phyloP scores from a whole-genome alignment of 306 rosid species.

The Luffa aegyptiaca region DNA sequence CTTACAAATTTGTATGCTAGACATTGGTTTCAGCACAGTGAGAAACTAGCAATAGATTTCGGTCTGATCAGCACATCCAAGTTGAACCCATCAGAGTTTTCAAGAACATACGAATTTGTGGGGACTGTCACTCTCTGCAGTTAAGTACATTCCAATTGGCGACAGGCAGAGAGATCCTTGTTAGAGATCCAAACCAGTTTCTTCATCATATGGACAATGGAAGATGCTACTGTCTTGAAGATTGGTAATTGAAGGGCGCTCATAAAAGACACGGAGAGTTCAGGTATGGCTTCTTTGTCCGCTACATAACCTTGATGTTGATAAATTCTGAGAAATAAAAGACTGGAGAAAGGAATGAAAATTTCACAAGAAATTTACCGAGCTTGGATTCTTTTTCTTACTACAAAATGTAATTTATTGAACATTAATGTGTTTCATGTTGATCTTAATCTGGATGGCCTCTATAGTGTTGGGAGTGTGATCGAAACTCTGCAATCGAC shows the following conservation, averaged over 20 bases:
- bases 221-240: neutral
- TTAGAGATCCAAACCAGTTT: too few relatives aligned
- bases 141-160: too few relatives aligned
- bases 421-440: neutral
- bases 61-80: too few relatives aligned
- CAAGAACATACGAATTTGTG: too few relatives aligned
- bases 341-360: neutral
- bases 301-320: neutral
- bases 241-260: neutral
- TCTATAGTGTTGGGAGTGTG: too few relatives aligned
- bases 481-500: too few relatives aligned
- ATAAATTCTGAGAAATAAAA: neutral
- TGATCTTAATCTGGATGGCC: neutral
- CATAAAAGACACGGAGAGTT: neutral
- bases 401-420: neutral
- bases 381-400: neutral
- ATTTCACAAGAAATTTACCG: neutral
- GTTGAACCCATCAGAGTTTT: too few relatives aligned
- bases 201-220: neutral
- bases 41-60: too few relatives aligned
- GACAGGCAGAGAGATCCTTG: too few relatives aligned
- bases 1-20: slow-evolving; percentile 27
- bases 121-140: too few relatives aligned
- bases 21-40: too few relatives aligned
- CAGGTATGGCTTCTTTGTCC: neutral